phyloP scores from a whole-genome alignment of 768 basidiomycete genomes.

The Boletus subparvulus region DNA sequence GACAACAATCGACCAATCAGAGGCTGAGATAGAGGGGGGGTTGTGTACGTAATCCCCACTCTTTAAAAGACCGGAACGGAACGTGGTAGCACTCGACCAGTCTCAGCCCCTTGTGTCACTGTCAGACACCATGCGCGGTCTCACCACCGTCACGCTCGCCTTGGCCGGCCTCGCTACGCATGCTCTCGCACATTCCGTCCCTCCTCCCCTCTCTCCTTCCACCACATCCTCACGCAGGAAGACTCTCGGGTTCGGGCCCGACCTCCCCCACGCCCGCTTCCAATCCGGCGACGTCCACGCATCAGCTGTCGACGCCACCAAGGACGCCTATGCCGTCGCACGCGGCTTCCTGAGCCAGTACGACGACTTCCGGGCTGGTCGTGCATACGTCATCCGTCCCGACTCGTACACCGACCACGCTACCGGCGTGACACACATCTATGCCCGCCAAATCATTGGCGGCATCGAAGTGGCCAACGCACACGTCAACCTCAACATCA shows the following conservation, averaged over 20 bases:
- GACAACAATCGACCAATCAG: slow-evolving; percentile 25
- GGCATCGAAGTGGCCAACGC: slow-evolving; percentile 89
- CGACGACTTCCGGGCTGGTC: slow-evolving; percentile 35
- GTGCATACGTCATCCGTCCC: slow-evolving; percentile 60
- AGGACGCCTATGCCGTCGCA: slow-evolving; percentile 63
- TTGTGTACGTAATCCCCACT: slow-evolving; percentile 17
- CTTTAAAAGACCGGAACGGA: slow-evolving; percentile 16
- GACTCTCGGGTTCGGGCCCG: slow-evolving; percentile 87
- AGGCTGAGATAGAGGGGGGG: neutral
- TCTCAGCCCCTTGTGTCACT: neutral
- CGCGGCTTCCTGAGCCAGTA: slow-evolving; percentile 52
- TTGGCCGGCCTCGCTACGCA: slow-evolving; percentile 59
- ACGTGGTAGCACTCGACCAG: neutral
- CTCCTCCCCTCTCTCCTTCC: slow-evolving; percentile 9
- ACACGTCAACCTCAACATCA: slow-evolving; percentile 91
- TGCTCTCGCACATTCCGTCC: slow-evolving; percentile 45
- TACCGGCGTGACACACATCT: slow-evolving; percentile 88
- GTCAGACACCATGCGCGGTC: slow-evolving; percentile 52
- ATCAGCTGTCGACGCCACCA: slow-evolving; percentile 38
- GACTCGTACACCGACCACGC: slow-evolving; percentile 86
- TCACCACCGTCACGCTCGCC: slow-evolving; percentile 61
- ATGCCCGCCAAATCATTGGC: slow-evolving; percentile 79
- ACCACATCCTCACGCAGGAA: slow-evolving; percentile 50
- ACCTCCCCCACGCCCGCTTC: slow-evolving; percentile 71
- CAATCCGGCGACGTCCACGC: slow-evolving; percentile 41